phyloP scores from a whole-genome alignment of 495 filamentous ascomycete species.

The Amniculicola lignicola region DNA sequence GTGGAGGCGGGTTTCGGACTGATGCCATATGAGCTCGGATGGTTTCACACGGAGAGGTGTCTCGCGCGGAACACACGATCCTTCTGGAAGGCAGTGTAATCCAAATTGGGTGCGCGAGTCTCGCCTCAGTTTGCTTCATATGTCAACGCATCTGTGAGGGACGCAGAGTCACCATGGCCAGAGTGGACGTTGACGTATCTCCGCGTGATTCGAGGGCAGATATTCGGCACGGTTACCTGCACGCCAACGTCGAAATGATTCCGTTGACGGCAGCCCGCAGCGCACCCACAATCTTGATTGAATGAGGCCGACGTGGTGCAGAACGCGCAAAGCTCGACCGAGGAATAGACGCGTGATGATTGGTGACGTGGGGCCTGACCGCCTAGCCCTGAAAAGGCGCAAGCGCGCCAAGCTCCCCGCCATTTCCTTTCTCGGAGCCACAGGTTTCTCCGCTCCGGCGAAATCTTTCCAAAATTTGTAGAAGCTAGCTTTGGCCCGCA shows the following conservation, averaged over 20 bases:
- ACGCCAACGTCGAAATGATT: not conserved
- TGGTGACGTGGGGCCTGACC: no score
- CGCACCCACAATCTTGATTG: no score
- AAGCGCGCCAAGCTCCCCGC: no score
- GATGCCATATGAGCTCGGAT: no score
- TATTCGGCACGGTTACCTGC: constrained; percentile 13
- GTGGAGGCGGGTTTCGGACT: constrained; percentile 11
- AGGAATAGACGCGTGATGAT: constrained; percentile 7
- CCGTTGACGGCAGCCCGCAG: no score
- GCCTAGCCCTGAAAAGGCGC: no score
- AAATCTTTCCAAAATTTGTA: constrained; percentile 4
- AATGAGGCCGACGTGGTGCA: not conserved
- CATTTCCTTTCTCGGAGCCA: not conserved
- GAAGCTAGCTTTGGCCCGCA: no score
- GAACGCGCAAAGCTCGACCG: not conserved
- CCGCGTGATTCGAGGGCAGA: constrained; percentile 12
- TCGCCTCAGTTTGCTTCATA: not conserved
- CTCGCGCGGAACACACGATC: no score
- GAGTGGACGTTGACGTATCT: not conserved
- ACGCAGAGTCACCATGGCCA: not conserved
- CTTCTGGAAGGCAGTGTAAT: no score
- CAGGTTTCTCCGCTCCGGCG: constrained; percentile 2
- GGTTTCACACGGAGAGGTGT: no score
- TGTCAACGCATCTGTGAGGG: not conserved
- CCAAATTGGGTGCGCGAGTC: not conserved